Conservation (phyloP, 164 flowering plant species). For the Macadamia tetraphylla region DNA sequence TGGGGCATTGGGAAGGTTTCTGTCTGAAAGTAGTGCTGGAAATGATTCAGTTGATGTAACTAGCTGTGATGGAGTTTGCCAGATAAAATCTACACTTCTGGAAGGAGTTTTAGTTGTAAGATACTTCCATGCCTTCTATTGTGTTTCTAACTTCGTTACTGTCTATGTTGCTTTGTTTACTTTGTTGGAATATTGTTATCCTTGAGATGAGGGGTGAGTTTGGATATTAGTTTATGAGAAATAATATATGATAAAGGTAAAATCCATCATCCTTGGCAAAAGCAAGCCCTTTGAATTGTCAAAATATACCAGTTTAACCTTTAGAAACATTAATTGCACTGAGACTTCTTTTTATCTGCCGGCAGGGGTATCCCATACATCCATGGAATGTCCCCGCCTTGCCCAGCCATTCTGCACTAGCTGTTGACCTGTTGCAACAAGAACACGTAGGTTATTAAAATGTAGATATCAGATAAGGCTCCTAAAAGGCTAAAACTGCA, state of each 20-base stretch:
- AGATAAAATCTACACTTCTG: constrained; percentile 68
- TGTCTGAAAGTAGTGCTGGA: constrained; percentile 50
- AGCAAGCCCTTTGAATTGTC: too few relatives aligned
- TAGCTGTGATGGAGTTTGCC: constrained; percentile 77
- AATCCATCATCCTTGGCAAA: neutral
- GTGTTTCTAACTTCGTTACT: neutral
- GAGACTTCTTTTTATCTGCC: too few relatives aligned
- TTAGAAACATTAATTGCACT: too few relatives aligned
- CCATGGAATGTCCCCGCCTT: too few relatives aligned
- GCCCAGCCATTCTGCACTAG: too few relatives aligned
- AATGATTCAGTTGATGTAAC: constrained; percentile 42
- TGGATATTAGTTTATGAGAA: neutral
- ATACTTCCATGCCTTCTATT: constrained; percentile 8
- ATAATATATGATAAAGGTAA: neutral
- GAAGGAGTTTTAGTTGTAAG: constrained; percentile 85
- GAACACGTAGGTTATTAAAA: too few relatives aligned
- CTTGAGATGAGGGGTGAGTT: neutral
- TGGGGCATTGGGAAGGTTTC: constrained; percentile 52
- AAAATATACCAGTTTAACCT: too few relatives aligned
- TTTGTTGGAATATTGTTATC: neutral
- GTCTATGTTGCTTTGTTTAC: neutral
- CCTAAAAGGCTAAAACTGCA: too few relatives aligned
- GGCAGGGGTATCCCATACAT: too few relatives aligned
- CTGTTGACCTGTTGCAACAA: too few relatives aligned
- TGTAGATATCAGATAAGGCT: too few relatives aligned